Percentiles rank a stretch among this genome's conserved stretches.
Evolutionary conservation across 2,329 filamentous ascomycete species (phyloP).

Genomic region (Beauveria varroae): DNA sequence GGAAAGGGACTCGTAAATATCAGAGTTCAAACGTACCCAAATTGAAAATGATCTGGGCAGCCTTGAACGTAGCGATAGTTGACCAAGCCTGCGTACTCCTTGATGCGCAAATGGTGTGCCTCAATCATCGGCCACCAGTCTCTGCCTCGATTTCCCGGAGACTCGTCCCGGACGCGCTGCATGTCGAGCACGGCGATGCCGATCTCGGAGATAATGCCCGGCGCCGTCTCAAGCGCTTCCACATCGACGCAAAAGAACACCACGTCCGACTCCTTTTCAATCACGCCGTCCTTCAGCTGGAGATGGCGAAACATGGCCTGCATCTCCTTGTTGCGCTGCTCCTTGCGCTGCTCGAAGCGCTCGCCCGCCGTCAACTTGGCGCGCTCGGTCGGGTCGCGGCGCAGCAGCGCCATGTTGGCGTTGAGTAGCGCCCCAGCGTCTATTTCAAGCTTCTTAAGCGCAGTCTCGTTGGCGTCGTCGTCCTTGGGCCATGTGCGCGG

Average conservation of each 20-base stretch:
- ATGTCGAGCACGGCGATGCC: constrained; percentile 80
- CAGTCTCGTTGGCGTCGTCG: not conserved
- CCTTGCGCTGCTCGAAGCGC: constrained; percentile 41
- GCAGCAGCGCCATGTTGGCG: constrained; percentile 5
- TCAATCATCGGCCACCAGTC: constrained; percentile 63
- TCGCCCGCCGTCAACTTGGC: not conserved
- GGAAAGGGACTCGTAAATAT: no score
- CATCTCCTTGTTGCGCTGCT: constrained; percentile 44
- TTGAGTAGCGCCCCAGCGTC: not conserved
- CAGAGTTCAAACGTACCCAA: constrained; percentile 46
- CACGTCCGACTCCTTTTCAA: constrained; percentile 14
- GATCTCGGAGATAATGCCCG: constrained; percentile 69
- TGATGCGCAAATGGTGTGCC: constrained; percentile 68
- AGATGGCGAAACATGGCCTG: constrained; percentile 63
- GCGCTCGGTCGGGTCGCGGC: not conserved
- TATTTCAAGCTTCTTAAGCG: not conserved
- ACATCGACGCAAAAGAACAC: constrained; percentile 76
- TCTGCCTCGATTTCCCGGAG: constrained; percentile 53
- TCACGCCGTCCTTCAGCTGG: constrained; percentile 40
- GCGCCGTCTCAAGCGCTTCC: constrained; percentile 67
- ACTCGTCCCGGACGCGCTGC: constrained; percentile 37
- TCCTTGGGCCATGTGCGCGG: constrained; percentile 1
- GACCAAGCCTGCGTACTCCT: constrained; percentile 55
- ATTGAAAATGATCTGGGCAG: constrained; percentile 67
- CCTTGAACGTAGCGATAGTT: constrained; percentile 66